These are phyloP conservation scores for Cystofilobasidium macerans DNA, from an alignment of 768 basidiomycete genomes.

Conservation along the genomic window DNA sequence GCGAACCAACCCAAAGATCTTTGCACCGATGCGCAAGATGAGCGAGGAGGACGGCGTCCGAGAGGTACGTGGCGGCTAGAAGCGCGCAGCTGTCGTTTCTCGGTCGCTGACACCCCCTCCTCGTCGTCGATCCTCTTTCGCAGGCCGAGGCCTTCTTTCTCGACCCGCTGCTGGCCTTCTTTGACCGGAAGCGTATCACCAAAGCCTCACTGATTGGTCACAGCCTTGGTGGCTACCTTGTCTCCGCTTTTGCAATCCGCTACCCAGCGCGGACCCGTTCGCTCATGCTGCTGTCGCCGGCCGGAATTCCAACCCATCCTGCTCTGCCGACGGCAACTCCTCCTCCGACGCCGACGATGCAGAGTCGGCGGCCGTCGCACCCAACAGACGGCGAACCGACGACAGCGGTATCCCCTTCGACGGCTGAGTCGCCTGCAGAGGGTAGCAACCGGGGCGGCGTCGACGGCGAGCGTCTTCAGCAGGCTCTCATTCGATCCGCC, in stretches of 20 bases:
- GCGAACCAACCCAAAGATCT: slow-evolving; percentile 1
- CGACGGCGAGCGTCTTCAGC: background rate
- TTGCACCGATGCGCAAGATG: background rate
- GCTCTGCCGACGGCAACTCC: background rate
- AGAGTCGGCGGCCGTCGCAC: background rate
- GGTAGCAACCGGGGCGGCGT: background rate
- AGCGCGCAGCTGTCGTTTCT: too few species aligned
- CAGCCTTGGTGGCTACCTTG: slow-evolving; percentile 18
- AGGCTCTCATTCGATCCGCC: background rate
- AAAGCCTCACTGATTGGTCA: slow-evolving; percentile 14
- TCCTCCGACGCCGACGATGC: background rate
- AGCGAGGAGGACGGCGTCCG: background rate
- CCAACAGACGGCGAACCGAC: too few species aligned
- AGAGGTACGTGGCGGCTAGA: background rate
- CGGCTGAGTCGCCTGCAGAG: background rate
- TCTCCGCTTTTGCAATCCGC: slow-evolving; percentile 9
- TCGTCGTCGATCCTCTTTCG: too few species aligned
- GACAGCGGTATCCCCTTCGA: background rate
- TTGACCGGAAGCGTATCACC: slow-evolving; percentile 3
- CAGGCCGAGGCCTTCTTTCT: slow-evolving; percentile 26
- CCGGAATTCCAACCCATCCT: slow-evolving; percentile 11
- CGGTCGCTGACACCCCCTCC: background rate
- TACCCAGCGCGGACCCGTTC: background rate
- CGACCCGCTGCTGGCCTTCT: slow-evolving; percentile 12
- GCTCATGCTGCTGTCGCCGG: slow-evolving; percentile 16